Evolutionary conservation across 768 basidiomycete species (phyloP).

Genomic region (Neoboletus brunneissimus): DNA sequence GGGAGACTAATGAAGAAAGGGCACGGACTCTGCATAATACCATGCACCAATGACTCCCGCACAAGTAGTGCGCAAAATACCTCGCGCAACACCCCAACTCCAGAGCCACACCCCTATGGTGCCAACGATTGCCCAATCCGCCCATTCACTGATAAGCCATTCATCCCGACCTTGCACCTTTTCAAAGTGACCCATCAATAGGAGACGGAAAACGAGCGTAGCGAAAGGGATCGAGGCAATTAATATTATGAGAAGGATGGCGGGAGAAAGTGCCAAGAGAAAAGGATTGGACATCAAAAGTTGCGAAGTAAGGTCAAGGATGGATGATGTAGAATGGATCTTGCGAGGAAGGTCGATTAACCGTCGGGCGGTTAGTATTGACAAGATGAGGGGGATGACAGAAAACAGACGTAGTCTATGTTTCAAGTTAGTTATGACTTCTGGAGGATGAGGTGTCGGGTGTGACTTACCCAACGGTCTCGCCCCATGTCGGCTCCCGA

Average conservation of each 20-base stretch:
- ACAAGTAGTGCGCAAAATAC: slow-evolving; percentile 69
- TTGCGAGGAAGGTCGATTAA: slow-evolving; percentile 68
- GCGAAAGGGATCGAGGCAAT: slow-evolving; percentile 76
- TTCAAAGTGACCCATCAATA: slow-evolving; percentile 64
- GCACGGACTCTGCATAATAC: slow-evolving; percentile 72
- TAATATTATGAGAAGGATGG: slow-evolving; percentile 63
- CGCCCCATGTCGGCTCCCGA: slow-evolving; percentile 72
- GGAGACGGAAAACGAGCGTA: slow-evolving; percentile 71
- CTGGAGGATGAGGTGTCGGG: background rate
- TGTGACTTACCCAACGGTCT: slow-evolving; percentile 66
- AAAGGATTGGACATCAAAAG: slow-evolving; percentile 72
- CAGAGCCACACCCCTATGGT: slow-evolving; percentile 60
- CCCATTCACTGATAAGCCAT: slow-evolving; percentile 62
- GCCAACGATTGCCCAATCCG: slow-evolving; percentile 67
- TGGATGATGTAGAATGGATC: slow-evolving; percentile 61
- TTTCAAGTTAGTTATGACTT: slow-evolving; percentile 8
- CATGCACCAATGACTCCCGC: slow-evolving; percentile 87
- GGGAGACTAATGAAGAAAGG: background rate
- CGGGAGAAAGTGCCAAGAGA: slow-evolving; percentile 70
- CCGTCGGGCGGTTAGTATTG: slow-evolving; percentile 67
- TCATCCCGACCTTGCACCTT: slow-evolving; percentile 41
- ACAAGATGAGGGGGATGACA: slow-evolving; percentile 66
- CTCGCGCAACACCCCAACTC: slow-evolving; percentile 78
- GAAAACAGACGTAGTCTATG: slow-evolving; percentile 60
- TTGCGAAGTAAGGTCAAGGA: slow-evolving; percentile 59